Conservation (phyloP, 2,329 filamentous ascomycete species). For the Pestalotiopsis sp. region DNA sequence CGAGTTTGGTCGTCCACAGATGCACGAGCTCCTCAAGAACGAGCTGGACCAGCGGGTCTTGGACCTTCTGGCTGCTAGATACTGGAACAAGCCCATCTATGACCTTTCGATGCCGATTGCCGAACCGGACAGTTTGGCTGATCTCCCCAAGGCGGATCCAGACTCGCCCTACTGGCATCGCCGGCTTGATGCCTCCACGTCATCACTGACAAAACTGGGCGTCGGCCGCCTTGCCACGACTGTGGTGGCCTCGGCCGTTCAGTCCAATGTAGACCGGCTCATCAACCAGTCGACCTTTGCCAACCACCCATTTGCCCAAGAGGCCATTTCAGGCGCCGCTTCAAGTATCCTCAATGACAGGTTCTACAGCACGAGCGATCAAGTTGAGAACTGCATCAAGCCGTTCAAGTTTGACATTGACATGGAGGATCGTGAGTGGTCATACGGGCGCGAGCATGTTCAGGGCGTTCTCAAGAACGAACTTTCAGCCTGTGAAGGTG, state of each 20-base stretch:
- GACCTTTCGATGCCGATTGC: slow-evolving; percentile 67
- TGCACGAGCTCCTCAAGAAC: slow-evolving; percentile 84
- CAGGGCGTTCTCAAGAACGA: slow-evolving; percentile 82
- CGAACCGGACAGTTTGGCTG: slow-evolving; percentile 71
- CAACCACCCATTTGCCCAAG: slow-evolving; percentile 85
- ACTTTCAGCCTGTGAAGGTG: slow-evolving; percentile 78
- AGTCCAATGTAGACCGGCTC: slow-evolving; percentile 78
- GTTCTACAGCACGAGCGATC: slow-evolving; percentile 95
- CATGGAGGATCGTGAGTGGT: slow-evolving; percentile 88
- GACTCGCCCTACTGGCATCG: slow-evolving; percentile 90
- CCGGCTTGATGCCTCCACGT: slow-evolving; percentile 89
- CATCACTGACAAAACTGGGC: slow-evolving; percentile 87
- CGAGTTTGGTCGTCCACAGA: slow-evolving; percentile 83
- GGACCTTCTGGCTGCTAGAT: slow-evolving; percentile 86
- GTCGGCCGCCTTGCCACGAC: slow-evolving; percentile 91
- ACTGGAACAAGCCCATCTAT: slow-evolving; percentile 96
- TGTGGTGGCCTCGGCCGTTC: slow-evolving; percentile 85
- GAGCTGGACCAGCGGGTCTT: slow-evolving; percentile 94
- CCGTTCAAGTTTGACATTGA: slow-evolving; percentile 99
- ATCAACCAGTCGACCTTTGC: slow-evolving; percentile 82
- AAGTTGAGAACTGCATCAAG: slow-evolving; percentile 98
- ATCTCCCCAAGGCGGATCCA: slow-evolving; percentile 81
- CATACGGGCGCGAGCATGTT: slow-evolving; percentile 80
- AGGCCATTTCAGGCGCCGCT: slow-evolving; percentile 90
- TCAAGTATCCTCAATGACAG: slow-evolving; percentile 88